Conservation (phyloP, 192 early-diverging fungal species). For the Coemansia sp. region DNA sequence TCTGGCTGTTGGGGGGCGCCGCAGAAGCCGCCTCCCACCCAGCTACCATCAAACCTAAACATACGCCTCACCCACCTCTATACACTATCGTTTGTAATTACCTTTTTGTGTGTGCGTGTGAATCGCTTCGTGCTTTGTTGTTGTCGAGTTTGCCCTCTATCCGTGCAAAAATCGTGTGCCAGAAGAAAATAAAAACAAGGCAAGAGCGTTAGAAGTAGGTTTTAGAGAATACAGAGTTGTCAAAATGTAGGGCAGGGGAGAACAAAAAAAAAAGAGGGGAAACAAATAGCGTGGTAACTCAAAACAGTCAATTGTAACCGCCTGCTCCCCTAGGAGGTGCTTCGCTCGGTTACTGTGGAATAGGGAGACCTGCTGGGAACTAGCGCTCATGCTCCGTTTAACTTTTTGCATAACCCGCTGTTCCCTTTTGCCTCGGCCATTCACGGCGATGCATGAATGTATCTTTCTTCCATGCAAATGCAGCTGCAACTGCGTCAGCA, state of each 20-base stretch:
- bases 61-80: conserved; percentile 1
- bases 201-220: not conserved
- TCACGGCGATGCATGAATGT: not conserved
- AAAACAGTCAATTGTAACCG: conserved; percentile 3
- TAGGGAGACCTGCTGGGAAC: not conserved
- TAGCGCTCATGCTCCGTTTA: not conserved
- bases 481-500: not conserved
- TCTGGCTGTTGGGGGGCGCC: not conserved
- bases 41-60: not conserved
- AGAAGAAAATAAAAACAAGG: not conserved
- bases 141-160: not conserved
- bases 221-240: not conserved
- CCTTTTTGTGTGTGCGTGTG: conserved; percentile 5
- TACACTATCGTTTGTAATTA: conserved; percentile 1
- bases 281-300: conserved; percentile 4
- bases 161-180: not conserved
- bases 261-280: not conserved
- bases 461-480: not conserved
- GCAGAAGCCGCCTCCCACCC: not conserved
- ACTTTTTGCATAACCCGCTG: not conserved
- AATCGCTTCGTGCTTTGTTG: not conserved
- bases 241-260: not conserved
- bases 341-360: not conserved
- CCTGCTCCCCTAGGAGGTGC: not conserved
- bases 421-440: not conserved